Evolutionary conservation across 2,329 filamentous ascomycete species (phyloP), one percentile per base, ranked within the genome.

Genomic region (Penicillium palitans): DNA sequence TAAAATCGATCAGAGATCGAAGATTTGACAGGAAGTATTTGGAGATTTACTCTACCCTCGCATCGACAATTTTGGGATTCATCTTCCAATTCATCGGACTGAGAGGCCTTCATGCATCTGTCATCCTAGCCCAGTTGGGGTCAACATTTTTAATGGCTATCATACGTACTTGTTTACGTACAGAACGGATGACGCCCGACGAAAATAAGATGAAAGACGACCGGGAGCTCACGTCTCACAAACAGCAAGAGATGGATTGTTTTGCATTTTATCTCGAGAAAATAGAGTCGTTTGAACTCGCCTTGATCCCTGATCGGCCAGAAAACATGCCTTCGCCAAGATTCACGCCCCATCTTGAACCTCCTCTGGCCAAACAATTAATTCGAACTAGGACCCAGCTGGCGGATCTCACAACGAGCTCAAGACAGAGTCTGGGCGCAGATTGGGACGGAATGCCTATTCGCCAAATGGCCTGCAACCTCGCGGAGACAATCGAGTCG

Each of bases 61-160:
- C 45, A 0, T 49, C 69, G 1, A 73, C 74, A 0, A 55, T 74
- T 12, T 2, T 70, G 4, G 75, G 75, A 1, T 78, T 74, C 19
- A 61, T 77, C 3, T 46, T 73, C 1, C 75, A 78, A 52, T 78
- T 78, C 31, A 62, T 78, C 8, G 76, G 76, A 2, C 62, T 76
- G 2, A 66, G 75, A 48, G 74, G 72, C 1, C 63, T 77, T 6
- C 72, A 77, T 51, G 65, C 74, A 1, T 74, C 72, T 0, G 72
- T 78, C 8, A 71, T 70, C 17, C 55, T 78, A 2, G 66, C 68
- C 27, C 71, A 76, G 39, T 37, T 77, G 21, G 74, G 71, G 0
- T 70, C 70, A 1, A 75, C 71, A 0, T 61, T 78, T 2, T 7
- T 75, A 2, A 78, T 78, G 76, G 66, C 71, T 19, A 48, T 74